phyloP scores from a whole-genome alignment of 2,329 filamentous ascomycete genomes.

The Achaetomium macrosporum region DNA sequence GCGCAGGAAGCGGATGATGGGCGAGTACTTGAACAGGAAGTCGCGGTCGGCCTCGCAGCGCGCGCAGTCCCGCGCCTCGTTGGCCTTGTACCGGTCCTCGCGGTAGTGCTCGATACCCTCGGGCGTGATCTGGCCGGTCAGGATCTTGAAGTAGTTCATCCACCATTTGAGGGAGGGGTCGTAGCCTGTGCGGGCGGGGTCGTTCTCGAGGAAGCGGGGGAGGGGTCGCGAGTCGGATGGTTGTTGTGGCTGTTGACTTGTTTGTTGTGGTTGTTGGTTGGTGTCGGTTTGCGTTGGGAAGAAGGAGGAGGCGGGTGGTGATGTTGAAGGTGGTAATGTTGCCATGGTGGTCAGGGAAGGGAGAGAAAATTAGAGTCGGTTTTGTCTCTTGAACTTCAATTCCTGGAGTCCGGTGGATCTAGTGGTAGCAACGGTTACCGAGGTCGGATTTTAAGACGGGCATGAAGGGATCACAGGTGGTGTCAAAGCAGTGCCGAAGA shows the following conservation, averaged over 20 bases:
- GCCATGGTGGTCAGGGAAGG: slow-evolving; percentile 1
- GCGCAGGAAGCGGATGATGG: slow-evolving; percentile 78
- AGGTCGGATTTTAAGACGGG: no score
- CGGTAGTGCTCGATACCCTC: slow-evolving; percentile 72
- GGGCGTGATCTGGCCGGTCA: slow-evolving; percentile 64
- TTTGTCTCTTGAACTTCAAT: not conserved
- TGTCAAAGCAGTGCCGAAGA: no score
- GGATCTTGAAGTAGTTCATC: slow-evolving; percentile 80
- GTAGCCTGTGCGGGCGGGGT: slow-evolving; percentile 57
- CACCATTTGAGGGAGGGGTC: slow-evolving; percentile 59
- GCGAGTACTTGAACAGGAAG: slow-evolving; percentile 79
- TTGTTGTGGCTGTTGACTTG: no score
- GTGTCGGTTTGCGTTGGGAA: slow-evolving; percentile 5
- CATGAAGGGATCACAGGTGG: no score
- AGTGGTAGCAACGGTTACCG: no score
- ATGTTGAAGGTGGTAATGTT: not conserved
- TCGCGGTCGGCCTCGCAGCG: slow-evolving; percentile 77
- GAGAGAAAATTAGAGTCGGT: not conserved
- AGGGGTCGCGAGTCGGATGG: slow-evolving; percentile 5
- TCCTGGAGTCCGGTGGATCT: no score
- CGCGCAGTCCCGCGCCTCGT: slow-evolving; percentile 72
- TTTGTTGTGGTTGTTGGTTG: slow-evolving; percentile 11
- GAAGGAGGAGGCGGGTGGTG: not conserved
- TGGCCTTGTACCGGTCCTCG: slow-evolving; percentile 64
- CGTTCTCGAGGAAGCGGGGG: slow-evolving; percentile 44